Conservation (phyloP, 2,329 filamentous ascomycete species). For the Penicillium italicum region DNA sequence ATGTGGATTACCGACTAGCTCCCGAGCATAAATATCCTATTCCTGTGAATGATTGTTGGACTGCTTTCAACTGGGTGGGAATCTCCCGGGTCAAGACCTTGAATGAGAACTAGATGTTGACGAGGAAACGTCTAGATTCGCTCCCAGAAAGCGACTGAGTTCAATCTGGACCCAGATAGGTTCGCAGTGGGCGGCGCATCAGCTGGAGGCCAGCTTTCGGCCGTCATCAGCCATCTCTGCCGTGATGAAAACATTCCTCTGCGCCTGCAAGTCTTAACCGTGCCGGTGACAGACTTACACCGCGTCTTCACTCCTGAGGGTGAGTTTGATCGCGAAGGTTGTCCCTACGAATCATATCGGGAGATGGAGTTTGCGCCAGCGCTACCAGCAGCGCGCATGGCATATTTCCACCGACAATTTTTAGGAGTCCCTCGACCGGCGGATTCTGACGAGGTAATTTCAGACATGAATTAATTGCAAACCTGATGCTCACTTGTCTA, state of each 20-base stretch:
- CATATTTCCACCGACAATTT: constrained; percentile 40
- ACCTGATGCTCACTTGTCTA: constrained; percentile 16
- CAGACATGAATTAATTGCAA: background rate
- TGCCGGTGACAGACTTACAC: constrained; percentile 39
- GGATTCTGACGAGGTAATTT: constrained; percentile 34
- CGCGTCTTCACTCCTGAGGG: constrained; percentile 36
- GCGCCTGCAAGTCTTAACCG: constrained; percentile 36
- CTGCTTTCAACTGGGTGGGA: constrained; percentile 40
- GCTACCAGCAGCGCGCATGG: constrained; percentile 38
- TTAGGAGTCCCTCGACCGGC: constrained; percentile 38
- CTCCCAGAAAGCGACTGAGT: constrained; percentile 30
- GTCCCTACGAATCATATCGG: constrained; percentile 40
- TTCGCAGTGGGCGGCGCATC: constrained; percentile 41
- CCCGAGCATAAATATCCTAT: constrained; percentile 41
- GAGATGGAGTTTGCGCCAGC: constrained; percentile 38
- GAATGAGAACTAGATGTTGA: background rate
- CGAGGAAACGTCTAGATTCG: constrained; percentile 25
- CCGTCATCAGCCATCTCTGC: constrained; percentile 39
- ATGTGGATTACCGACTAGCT: constrained; percentile 45
- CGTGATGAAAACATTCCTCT: constrained; percentile 37
- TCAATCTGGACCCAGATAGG: constrained; percentile 34
- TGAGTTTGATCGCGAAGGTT: constrained; percentile 33
- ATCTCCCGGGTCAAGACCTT: background rate
- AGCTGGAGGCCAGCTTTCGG: constrained; percentile 41
- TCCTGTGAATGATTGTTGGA: constrained; percentile 41